Base-by-base conservation (phyloP, 257 asterid species). In the Solanum pinnatisectum region DNA sequence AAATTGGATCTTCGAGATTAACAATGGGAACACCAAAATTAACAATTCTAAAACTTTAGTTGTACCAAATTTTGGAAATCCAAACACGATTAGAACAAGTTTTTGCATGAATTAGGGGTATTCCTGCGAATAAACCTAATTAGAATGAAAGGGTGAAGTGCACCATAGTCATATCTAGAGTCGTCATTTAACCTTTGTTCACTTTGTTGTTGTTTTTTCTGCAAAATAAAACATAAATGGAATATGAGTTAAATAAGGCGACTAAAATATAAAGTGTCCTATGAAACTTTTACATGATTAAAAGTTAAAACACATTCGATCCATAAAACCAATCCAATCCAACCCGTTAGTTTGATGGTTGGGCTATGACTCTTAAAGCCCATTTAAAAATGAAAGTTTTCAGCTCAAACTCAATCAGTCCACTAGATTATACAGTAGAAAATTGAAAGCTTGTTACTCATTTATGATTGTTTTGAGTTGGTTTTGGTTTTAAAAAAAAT, bases 201-300 rank as follows among this genome's bases (percentile, higher is more conserved):
- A 65, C 8, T 65, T 63, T 4, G 0, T 49, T 49, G 0, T 49
- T 49, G 3, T 49, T 1, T 63, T 10, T 23, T n/a, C 5, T 0
- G 33, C 72, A n/a, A 10, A 63, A 63, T 11, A n/a, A 65, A n/a
- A n/a, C 30, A n/a, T 11, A n/a, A 11, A n/a, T 4, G 3, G 0
- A 11, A 65, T 65, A n/a, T 6, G 4, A 65, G 16, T 65, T 65
- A n/a, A 65, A 65, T 65, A 25, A 65, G 33, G 1, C 72, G 1
- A 11, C 1, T 33, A 65, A 65, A 65, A 65, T 65, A 65, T 65
- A 60, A 23, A 10, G 70, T 23, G 70, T 23, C 30, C 70, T 9
- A 23, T 60, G 0, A 60, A 60, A 23, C 23, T 23, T 60, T 59
- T 59, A 59, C 5, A n/a, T n/a, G 72, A n/a, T 65, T 65, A n/a